Evolutionary conservation across 2,329 filamentous ascomycete species (phyloP), one percentile per base, ranked within the genome.

Genomic region (Ceratocystis colombiana): DNA sequence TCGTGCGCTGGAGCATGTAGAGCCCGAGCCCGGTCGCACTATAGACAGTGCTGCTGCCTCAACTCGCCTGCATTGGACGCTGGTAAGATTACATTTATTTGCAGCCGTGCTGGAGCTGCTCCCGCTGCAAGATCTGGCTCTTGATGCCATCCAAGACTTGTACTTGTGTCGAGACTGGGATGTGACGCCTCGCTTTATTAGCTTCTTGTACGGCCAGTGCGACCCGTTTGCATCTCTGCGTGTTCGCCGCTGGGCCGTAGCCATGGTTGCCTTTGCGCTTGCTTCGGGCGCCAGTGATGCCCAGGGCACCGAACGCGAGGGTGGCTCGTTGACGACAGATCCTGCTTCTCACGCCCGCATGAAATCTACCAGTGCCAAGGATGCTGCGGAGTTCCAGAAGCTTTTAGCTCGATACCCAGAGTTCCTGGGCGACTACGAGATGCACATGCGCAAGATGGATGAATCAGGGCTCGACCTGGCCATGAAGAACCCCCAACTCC

Each of bases 401-500:
- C 75, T 82, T 4, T 77, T 84, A 48, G 73, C 74, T 50, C 71
- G 73, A 5, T 76, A 78, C 37, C 77, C 79, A 1, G 78, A 79
- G 64, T 79, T 84, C 64, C 73, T 73, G 64, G 74, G 74, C 66
- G 82, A 84, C 71, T 84, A 83, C 72, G 72, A 74, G 46, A 75
- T 75, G 59, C 82, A 85, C 72, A 73, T 81, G 61, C 73, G 74
- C 70, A 83, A 82, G 73, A 82, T 84, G 77, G 73, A 73, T 53
- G 74, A 74, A 67, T 80, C 78, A 68, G 75, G 78, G 28, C 77
- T 82, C 64, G 78, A 84, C 69, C 74, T 80, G 46, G 76, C 79
- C 70, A 77, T 82, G 74, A 85, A 85, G 77, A 84, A 84, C 74
- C 82, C 82, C 15, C 82, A 84, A 73, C 78, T 84, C 25, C 77